A percentile compares a stretch with the other conserved stretches of the same genome.
Evolutionary conservation across 768 basidiomycete genomes (phyloP).

Genomic region (Galerina marginata): DNA sequence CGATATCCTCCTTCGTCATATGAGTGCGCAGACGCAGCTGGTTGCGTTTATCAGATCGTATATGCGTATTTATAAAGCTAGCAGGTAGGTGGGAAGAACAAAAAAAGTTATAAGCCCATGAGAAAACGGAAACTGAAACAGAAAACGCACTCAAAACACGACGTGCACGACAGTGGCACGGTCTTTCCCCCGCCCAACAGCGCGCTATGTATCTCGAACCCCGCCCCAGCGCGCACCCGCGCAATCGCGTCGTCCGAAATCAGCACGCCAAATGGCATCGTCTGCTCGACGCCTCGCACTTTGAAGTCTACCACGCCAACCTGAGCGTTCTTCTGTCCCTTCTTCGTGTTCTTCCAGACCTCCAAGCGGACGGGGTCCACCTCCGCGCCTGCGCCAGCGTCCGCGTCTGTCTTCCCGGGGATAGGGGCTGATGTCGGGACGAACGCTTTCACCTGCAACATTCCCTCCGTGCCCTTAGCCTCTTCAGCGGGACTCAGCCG

Average conservation of each 20-base stretch:
- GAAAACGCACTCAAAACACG: background rate
- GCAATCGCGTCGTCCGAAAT: background rate
- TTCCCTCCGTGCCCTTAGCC: constrained; percentile 8
- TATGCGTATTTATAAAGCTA: background rate
- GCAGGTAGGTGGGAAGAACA: no score
- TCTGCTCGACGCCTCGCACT: background rate
- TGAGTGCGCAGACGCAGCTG: background rate
- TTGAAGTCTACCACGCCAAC: constrained; percentile 4
- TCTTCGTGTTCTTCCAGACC: background rate
- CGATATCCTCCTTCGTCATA: background rate
- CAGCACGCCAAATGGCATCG: background rate
- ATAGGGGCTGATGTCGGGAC: background rate
- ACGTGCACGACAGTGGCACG: background rate
- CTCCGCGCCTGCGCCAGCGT: background rate
- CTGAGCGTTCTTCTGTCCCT: background rate
- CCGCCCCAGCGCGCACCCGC: background rate
- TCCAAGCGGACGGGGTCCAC: no score
- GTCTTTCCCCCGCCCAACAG: background rate
- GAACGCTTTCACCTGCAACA: constrained; percentile 9
- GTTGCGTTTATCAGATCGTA: background rate
- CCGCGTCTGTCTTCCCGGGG: background rate
- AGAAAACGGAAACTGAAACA: background rate
- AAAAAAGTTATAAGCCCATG: background rate
- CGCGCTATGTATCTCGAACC: background rate
- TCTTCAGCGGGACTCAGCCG: background rate